A percentile compares a stretch with the other conserved stretches of the same genome.
phyloP scores from a whole-genome alignment of 1,284 basidiomycete genomes.

The Hymenochaete sp. region DNA sequence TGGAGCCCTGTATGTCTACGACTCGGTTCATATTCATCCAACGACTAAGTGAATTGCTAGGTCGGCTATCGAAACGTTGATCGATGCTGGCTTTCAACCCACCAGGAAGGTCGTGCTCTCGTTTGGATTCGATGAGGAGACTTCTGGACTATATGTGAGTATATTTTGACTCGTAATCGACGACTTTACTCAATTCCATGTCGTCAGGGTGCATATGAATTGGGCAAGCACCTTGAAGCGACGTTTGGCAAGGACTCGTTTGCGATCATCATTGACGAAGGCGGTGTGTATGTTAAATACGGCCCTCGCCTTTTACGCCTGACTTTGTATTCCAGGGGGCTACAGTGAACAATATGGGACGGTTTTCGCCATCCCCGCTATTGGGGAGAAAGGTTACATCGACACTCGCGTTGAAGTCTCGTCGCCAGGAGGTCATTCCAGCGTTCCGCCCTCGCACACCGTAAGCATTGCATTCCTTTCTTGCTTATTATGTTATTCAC shows the following conservation, averaged over 20 bases:
- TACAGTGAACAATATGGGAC: slow-evolving; percentile 20
- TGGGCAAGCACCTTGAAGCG: slow-evolving; percentile 33
- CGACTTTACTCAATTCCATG: background rate
- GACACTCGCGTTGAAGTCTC: slow-evolving; percentile 32
- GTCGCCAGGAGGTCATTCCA: slow-evolving; percentile 40
- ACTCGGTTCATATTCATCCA: background rate
- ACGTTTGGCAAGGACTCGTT: slow-evolving; percentile 46
- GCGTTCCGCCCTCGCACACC: slow-evolving; percentile 31
- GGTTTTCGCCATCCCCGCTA: slow-evolving; percentile 30
- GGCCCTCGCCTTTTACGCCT: no score
- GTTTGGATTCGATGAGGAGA: slow-evolving; percentile 48
- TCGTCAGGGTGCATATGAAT: slow-evolving; percentile 29
- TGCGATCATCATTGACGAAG: slow-evolving; percentile 43
- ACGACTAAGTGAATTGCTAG: slow-evolving; percentile 17
- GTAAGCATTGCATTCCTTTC: slow-evolving; percentile 15
- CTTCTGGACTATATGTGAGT: slow-evolving; percentile 32
- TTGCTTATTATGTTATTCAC: background rate
- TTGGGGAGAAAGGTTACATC: slow-evolving; percentile 42
- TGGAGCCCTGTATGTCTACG: slow-evolving; percentile 24
- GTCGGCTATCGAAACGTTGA: slow-evolving; percentile 31
- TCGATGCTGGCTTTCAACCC: slow-evolving; percentile 31
- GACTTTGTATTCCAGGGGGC: no score
- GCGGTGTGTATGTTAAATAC: slow-evolving; percentile 28
- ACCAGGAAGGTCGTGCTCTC: slow-evolving; percentile 35
- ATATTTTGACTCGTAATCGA: slow-evolving; percentile 18